Conservation (phyloP, 768 basidiomycete genomes). For the Mycena epipterygia region DNA sequence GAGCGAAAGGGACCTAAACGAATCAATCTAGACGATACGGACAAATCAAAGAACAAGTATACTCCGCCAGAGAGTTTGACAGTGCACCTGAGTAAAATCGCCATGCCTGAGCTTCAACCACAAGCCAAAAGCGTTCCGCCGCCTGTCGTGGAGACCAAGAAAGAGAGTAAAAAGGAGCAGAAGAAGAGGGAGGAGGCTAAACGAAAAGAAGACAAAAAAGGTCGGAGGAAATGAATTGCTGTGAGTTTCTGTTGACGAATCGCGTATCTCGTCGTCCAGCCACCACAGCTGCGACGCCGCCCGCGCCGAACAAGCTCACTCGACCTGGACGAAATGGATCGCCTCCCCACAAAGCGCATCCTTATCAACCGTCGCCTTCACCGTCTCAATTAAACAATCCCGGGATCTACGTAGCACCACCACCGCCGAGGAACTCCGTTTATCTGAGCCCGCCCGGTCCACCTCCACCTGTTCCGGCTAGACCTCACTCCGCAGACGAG, state of each 20-base stretch:
- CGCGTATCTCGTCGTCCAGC: constrained; percentile 1
- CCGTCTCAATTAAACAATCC: constrained; percentile 60
- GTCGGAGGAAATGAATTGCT: constrained; percentile 55
- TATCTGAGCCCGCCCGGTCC: constrained; percentile 10
- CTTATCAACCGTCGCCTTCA: constrained; percentile 55
- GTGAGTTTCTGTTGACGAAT: constrained; percentile 27
- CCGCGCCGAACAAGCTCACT: constrained; percentile 38
- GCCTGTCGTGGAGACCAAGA: constrained; percentile 44
- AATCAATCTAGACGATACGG: constrained; percentile 76
- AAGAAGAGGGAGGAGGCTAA: constrained; percentile 56
- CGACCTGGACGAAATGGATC: constrained; percentile 34
- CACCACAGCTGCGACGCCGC: constrained; percentile 22
- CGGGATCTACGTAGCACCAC: constrained; percentile 52
- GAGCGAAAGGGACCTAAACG: constrained; percentile 68
- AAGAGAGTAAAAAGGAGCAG: constrained; percentile 43
- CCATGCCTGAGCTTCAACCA: constrained; percentile 87
- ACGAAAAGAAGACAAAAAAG: constrained; percentile 47
- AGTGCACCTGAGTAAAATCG: constrained; percentile 87
- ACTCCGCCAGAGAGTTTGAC: constrained; percentile 76
- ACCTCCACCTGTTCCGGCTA: constrained; percentile 23
- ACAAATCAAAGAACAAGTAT: constrained; percentile 63
- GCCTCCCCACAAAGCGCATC: constrained; percentile 50
- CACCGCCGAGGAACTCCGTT: constrained; percentile 36
- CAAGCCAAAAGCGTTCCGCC: constrained; percentile 44
- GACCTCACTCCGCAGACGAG: constrained; percentile 18